Evolutionary conservation across 208 protist genomes (phyloP).

Genomic region (Entamoeba invadens): DNA sequence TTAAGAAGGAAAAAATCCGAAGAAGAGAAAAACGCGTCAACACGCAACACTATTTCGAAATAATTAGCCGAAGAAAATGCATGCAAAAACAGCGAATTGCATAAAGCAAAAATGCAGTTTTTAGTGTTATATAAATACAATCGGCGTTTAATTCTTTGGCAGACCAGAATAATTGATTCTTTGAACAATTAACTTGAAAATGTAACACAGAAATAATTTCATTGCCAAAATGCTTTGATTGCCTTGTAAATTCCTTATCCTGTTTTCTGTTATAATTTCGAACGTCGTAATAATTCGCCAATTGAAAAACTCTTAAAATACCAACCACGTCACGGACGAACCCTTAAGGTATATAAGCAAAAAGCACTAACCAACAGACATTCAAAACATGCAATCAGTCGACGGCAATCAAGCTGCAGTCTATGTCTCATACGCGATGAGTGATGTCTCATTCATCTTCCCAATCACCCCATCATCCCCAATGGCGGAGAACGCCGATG

Average conservation of each 20-base stretch:
- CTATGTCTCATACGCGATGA: slow-evolving; percentile 14
- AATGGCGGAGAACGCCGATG: neutral
- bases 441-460: slow-evolving; percentile 3
- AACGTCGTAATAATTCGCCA: too few species aligned
- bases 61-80: neutral
- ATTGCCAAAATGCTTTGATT: too few species aligned
- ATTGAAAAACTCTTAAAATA: neutral
- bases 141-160: too few species aligned
- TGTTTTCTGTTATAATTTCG: too few species aligned
- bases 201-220: too few species aligned
- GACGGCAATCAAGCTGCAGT: slow-evolving; percentile 10
- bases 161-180: too few species aligned
- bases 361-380: neutral
- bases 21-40: neutral
- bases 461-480: slow-evolving; percentile 6
- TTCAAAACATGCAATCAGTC: neutral
- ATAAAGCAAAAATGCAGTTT: neutral
- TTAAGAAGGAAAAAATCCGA: neutral
- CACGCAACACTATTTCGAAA: neutral
- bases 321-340: neutral
- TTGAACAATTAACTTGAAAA: too few species aligned
- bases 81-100: neutral
- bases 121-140: too few species aligned
- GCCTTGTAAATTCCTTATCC: too few species aligned
- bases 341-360: neutral